Percentiles rank a stretch among this genome's conserved stretches.
Evolutionary conservation across 2,329 filamentous ascomycete species (phyloP).

Genomic region (Ophiostoma australiae): DNA sequence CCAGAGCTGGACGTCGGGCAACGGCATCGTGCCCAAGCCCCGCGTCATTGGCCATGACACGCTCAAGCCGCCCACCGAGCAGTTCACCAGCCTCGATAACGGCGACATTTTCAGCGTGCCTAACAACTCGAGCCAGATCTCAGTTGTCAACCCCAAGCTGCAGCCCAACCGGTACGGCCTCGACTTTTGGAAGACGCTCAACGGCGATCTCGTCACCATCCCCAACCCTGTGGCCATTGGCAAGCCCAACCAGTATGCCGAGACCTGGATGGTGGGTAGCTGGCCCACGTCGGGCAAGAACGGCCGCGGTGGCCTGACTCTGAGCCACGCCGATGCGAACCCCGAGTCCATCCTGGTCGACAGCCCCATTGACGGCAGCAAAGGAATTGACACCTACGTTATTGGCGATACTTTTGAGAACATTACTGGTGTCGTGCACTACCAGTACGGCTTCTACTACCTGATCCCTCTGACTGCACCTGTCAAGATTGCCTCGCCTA

Average conservation of each 20-base stretch:
- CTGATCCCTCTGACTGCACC: slow-evolving; percentile 60
- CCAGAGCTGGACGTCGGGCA: slow-evolving; percentile 14
- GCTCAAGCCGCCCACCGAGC: slow-evolving; percentile 53
- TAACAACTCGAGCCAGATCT: slow-evolving; percentile 56
- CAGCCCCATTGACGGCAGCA: slow-evolving; percentile 58
- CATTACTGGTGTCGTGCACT: slow-evolving; percentile 63
- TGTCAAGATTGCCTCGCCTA: slow-evolving; percentile 41
- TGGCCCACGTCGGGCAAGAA: slow-evolving; percentile 62
- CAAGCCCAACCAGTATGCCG: slow-evolving; percentile 59
- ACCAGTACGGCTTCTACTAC: slow-evolving; percentile 64
- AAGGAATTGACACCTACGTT: slow-evolving; percentile 54
- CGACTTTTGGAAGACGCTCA: slow-evolving; percentile 69
- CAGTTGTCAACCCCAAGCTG: slow-evolving; percentile 55
- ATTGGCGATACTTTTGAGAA: slow-evolving; percentile 61
- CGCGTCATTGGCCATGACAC: slow-evolving; percentile 58
- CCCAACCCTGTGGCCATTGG: slow-evolving; percentile 52
- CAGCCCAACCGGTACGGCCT: slow-evolving; percentile 59
- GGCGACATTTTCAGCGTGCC: slow-evolving; percentile 62
- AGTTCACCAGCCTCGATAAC: slow-evolving; percentile 58
- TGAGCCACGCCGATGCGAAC: slow-evolving; percentile 59
- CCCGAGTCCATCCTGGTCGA: slow-evolving; percentile 65
- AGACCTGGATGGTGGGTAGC: slow-evolving; percentile 63
- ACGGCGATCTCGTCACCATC: slow-evolving; percentile 63
- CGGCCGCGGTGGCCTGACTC: slow-evolving; percentile 58
- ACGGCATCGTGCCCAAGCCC: slow-evolving; percentile 34